Base-by-base conservation (phyloP, 495 filamentous ascomycete species). In the Talaromyces nanjingensis region DNA sequence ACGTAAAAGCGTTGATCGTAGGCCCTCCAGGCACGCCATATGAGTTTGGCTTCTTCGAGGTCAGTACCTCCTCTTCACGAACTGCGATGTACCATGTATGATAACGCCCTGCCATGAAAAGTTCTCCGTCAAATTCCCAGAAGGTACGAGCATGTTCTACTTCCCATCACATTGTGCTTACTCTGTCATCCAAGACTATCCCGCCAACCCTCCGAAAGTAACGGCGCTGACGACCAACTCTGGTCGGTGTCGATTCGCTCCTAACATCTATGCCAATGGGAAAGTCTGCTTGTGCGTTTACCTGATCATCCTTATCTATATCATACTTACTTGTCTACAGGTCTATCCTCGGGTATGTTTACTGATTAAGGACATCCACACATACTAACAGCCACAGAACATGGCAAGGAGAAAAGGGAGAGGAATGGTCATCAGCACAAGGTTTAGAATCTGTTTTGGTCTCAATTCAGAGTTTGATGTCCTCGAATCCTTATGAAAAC, bases 41-140 rank as follows among this genome's bases (percentile, higher is more conserved):
- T 73, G 92, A 97, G 68, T 96, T 96, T 70, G 94, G 93, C 4
- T 97, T 96, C 81, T 98, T 96, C 70, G 91, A 96, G 85, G 91
- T 93, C 56, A 52, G 52, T 55, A 53, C 11, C 14, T 62, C 59
- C 18, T 62, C 59, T 55, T 20, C 39, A 45, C 42, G 18, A 58
- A 12, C 18, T 8, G 24, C 53, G 37, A 9, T 34, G 22, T 14
- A 2, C 18, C 18, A 58, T 8, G 31, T 18, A 16, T 29, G 18
- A 53, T n/a, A 55, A 55, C 33, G 24, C 31, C 8, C 27, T 49
- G 62, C 53, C 24, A 12, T 52, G 34, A 5, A 59, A 8, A 80
- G 75, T 79, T 81, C 55, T 61, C 62, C 2, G 70, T 79, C 61
- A 71, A 64, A 14, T 72, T 81, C 57, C 75, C 76, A 25, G 60